Evolutionary conservation across 139 green algal genomes (phyloP).

Genomic region (Closterium sp.): DNA sequence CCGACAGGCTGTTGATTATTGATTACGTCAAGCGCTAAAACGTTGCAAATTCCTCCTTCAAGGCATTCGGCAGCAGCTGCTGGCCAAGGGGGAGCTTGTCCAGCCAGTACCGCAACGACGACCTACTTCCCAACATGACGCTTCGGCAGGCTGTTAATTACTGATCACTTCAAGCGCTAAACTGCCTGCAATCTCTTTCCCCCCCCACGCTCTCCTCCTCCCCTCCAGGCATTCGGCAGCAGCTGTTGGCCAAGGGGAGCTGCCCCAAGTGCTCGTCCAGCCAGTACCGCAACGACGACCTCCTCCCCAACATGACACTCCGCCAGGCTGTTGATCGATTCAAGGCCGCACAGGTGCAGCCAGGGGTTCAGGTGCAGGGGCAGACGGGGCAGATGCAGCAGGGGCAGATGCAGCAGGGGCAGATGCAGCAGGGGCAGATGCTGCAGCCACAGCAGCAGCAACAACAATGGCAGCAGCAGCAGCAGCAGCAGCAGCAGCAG

Average conservation of each 20-base stretch:
- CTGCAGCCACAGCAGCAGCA: background rate
- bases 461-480: background rate
- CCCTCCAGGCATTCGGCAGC: constrained; percentile 44
- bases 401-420: background rate
- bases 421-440: background rate
- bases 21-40: too few relatives aligned
- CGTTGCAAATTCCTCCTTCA: too few relatives aligned
- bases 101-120: background rate
- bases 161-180: too few relatives aligned
- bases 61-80: background rate
- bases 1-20: too few relatives aligned
- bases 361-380: background rate
- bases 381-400: background rate
- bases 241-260: constrained; percentile 48
- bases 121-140: background rate
- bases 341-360: constrained; percentile 18
- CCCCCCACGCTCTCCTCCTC: background rate
- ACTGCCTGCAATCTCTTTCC: background rate
- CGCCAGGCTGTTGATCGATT: constrained; percentile 54
- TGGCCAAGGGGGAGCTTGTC: background rate
- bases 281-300: constrained; percentile 46
- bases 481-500: too few relatives aligned
- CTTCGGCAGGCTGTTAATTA: background rate
- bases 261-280: constrained; percentile 48
- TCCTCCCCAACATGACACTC: constrained; percentile 53